These are phyloP conservation scores for Eucalyptus curtisii DNA, from an alignment of 345 rosid genomes.

Conservation along the genomic window DNA sequence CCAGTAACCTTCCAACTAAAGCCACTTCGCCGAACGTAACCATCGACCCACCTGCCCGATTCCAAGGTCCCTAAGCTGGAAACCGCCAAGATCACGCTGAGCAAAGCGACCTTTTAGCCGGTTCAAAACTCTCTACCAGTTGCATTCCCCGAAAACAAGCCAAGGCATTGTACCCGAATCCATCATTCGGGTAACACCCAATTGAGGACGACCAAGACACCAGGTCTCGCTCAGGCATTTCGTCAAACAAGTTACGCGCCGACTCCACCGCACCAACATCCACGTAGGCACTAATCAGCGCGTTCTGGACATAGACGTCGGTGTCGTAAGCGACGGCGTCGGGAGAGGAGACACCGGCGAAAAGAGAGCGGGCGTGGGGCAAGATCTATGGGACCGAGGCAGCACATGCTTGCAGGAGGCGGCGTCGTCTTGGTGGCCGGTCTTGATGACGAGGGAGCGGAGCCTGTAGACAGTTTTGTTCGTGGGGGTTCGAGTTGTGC, in stretches of 20 bases:
- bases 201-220: constrained; percentile 39
- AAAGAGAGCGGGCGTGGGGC: constrained; percentile 11
- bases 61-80: constrained; percentile 22
- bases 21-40: too few relatives aligned
- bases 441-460: constrained; percentile 9
- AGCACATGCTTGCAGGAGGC: background rate
- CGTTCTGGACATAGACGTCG: constrained; percentile 18
- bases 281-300: constrained; percentile 13
- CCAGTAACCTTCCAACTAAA: too few relatives aligned
- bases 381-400: constrained; percentile 11
- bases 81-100: constrained; percentile 21
- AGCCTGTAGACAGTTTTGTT: constrained; percentile 8
- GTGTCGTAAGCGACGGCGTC: constrained; percentile 35
- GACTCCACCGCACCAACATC: background rate
- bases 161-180: constrained; percentile 19
- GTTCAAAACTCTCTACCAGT: constrained; percentile 1
- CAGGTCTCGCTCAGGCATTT: constrained; percentile 14
- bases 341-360: constrained; percentile 2
- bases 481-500: background rate
- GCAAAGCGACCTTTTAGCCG: constrained; percentile 23
- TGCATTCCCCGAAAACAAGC: constrained; percentile 23
- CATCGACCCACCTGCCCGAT: background rate
- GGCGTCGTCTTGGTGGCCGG: background rate
- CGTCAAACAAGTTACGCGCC: constrained; percentile 25
- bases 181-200: constrained; percentile 15